Percentiles rank a stretch among this genome's conserved stretches.
phyloP scores from a whole-genome alignment of 2,329 filamentous ascomycete species.

The Cordyceps javanica region DNA sequence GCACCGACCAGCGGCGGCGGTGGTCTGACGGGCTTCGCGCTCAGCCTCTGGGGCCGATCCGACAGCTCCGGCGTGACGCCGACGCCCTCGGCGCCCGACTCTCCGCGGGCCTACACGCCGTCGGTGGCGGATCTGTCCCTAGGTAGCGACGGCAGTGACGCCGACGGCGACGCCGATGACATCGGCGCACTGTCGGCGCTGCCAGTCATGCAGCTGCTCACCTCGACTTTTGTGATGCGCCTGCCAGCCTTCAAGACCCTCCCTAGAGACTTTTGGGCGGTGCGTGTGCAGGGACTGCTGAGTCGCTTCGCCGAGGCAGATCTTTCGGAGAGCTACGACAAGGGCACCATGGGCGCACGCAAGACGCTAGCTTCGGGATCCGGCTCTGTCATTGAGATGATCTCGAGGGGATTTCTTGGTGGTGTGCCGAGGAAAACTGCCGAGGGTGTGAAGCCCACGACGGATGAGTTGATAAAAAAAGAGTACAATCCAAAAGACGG shows the following conservation, averaged over 20 bases:
- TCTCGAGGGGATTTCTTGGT: slow-evolving; percentile 59
- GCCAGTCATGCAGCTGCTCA: slow-evolving; percentile 62
- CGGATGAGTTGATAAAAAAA: slow-evolving; percentile 14
- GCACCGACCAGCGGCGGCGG: slow-evolving; percentile 17
- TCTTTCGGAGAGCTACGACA: slow-evolving; percentile 76
- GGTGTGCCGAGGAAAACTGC: slow-evolving; percentile 32
- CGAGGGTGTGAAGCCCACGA: slow-evolving; percentile 12
- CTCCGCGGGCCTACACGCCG: background rate
- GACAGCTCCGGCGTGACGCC: slow-evolving; percentile 1
- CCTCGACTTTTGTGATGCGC: slow-evolving; percentile 57
- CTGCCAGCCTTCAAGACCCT: slow-evolving; percentile 62
- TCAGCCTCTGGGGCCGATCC: slow-evolving; percentile 8
- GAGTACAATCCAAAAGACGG: slow-evolving; percentile 53
- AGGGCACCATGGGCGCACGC: slow-evolving; percentile 65
- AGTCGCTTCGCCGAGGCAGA: slow-evolving; percentile 59
- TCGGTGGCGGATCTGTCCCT: background rate
- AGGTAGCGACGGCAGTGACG: slow-evolving; percentile 9
- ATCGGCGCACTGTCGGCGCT: slow-evolving; percentile 36
- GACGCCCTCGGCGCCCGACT: slow-evolving; percentile 8
- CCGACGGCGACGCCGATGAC: slow-evolving; percentile 19
- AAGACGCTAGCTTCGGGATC: slow-evolving; percentile 70
- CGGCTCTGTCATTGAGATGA: slow-evolving; percentile 62
- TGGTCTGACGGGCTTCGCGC: slow-evolving; percentile 13
- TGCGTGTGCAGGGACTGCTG: slow-evolving; percentile 54
- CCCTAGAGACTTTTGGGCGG: slow-evolving; percentile 57